phyloP scores from a whole-genome alignment of 176 grass and related monocot species.

The Zoysia japonica region DNA sequence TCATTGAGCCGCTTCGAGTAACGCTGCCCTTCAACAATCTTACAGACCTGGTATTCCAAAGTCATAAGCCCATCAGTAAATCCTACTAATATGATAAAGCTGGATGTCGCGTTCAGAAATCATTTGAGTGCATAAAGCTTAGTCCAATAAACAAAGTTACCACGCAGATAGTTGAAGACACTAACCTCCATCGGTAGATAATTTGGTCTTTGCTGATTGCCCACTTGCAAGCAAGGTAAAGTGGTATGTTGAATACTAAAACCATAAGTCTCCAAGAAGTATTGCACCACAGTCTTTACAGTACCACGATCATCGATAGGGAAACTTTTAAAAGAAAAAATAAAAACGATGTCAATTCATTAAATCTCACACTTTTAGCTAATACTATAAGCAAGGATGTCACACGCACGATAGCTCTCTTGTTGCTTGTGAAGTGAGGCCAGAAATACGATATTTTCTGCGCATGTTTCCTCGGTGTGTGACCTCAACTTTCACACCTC shows the following conservation, averaged over 20 bases:
- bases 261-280: constrained; percentile 85
- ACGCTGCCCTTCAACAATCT: constrained; percentile 89
- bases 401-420: constrained; percentile 75
- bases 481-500: constrained; percentile 93
- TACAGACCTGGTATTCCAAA: constrained; percentile 68
- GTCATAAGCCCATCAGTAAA: constrained; percentile 28
- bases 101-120: not conserved
- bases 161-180: not conserved
- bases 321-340: constrained; percentile 50
- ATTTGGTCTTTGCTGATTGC: constrained; percentile 91
- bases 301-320: constrained; percentile 84
- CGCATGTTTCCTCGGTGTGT: constrained; percentile 94
- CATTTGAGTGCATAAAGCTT: not conserved
- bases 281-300: constrained; percentile 94
- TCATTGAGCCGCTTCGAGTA: constrained; percentile 91
- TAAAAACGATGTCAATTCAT: constrained; percentile 21
- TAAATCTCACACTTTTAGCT: not conserved
- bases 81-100: constrained; percentile 6
- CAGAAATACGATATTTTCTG: constrained; percentile 91
- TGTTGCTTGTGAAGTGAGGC: constrained; percentile 84
- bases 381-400: constrained; percentile 16
- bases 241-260: constrained; percentile 89
- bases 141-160: not conserved
- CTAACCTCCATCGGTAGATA: constrained; percentile 90
- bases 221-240: constrained; percentile 92